Evolutionary conservation across 106 monocot genomes (phyloP).

Genomic region (Allium fistulosum): DNA sequence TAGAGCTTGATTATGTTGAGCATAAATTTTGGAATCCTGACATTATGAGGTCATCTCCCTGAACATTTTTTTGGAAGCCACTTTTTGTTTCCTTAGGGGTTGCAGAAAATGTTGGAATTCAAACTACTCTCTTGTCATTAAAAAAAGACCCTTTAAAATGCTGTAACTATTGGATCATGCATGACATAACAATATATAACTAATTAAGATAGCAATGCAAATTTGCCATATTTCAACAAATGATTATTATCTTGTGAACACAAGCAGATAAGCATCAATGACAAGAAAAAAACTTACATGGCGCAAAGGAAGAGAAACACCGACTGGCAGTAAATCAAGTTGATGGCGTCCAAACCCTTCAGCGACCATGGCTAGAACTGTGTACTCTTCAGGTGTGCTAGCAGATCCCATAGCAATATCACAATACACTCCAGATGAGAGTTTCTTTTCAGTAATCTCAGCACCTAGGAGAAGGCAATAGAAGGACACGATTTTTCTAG

Average conservation of each 20-base stretch:
- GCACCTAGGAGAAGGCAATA: slow-evolving; percentile 79
- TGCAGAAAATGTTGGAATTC: no score
- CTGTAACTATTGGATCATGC: no score
- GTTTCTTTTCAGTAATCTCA: slow-evolving; percentile 41
- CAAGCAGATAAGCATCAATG: not conserved
- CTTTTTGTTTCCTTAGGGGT: no score
- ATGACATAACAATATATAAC: no score
- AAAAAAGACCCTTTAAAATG: no score
- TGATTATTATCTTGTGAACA: not conserved
- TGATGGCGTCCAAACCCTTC: slow-evolving; percentile 88
- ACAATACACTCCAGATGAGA: slow-evolving; percentile 76
- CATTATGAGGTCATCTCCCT: no score
- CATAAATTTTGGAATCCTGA: no score
- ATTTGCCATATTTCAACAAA: no score
- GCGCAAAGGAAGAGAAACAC: slow-evolving; percentile 83
- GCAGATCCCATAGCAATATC: slow-evolving; percentile 62
- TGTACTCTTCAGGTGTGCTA: slow-evolving; percentile 58
- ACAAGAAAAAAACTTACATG: slow-evolving; percentile 55
- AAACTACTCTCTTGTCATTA: no score
- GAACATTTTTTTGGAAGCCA: no score
- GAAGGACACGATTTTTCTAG: slow-evolving; percentile 72
- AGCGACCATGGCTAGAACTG: slow-evolving; percentile 89
- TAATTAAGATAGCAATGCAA: no score
- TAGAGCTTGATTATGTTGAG: no score
- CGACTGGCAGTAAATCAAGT: slow-evolving; percentile 80